Percentiles rank a stretch among this genome's conserved stretches.
Conservation (phyloP, 805 yeast genomes). For the Torulaspora quercuum region DNA sequence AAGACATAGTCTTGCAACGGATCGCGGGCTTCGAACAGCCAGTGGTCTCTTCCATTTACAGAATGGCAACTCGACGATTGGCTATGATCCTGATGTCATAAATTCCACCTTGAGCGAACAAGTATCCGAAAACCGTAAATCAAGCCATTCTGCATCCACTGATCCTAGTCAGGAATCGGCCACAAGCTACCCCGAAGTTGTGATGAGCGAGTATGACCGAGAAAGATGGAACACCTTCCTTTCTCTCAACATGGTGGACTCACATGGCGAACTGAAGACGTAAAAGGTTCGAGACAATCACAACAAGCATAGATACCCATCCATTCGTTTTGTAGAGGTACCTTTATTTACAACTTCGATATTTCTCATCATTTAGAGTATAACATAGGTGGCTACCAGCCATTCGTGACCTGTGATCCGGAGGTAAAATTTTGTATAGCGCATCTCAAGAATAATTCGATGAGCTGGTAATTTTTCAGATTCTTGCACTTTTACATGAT, state of each 20-base stretch:
- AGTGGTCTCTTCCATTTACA: constrained; percentile 19
- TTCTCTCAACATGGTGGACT: constrained; percentile 9
- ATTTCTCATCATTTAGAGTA: no score
- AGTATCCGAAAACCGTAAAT: constrained; percentile 4
- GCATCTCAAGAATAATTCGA: constrained; percentile 10
- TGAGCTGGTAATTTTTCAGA: constrained; percentile 12
- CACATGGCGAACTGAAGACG: constrained; percentile 5
- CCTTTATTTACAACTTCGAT: no score
- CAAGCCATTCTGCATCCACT: constrained; percentile 9
- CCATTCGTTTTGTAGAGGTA: no score
- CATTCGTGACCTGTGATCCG: constrained; percentile 7
- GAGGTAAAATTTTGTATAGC: constrained; percentile 6
- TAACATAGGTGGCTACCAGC: no score
- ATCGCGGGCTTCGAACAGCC: constrained; percentile 13
- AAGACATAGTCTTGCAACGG: constrained; percentile 20
- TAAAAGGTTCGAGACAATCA: not conserved
- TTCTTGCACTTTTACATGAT: no score
- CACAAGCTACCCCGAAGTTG: constrained; percentile 26
- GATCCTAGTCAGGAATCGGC: constrained; percentile 14
- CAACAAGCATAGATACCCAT: no score
- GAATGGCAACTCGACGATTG: constrained; percentile 10
- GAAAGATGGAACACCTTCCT: constrained; percentile 35
- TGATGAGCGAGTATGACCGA: constrained; percentile 36
- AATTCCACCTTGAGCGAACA: constrained; percentile 10
- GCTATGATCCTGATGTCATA: constrained; percentile 5